Evolutionary conservation across 1,139 yeast species (phyloP), one percentile per base, ranked within the genome.

Genomic region (Maudiozyma humilis): DNA sequence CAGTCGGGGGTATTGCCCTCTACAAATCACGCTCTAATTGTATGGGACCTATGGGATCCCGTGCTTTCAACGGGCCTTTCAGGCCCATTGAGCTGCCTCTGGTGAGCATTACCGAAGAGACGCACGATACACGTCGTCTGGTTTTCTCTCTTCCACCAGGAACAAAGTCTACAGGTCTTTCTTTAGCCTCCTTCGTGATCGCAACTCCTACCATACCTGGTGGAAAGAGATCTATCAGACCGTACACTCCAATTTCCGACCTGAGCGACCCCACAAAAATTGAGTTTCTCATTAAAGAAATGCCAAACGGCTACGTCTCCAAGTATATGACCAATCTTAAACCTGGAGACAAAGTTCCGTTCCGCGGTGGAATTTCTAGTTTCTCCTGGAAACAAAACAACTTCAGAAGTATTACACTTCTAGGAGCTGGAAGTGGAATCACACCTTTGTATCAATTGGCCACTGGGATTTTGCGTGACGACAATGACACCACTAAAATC

Each of bases 361-460:
- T 93, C 75, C 89, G 88, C 73, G 99, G 98, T 34, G 97, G 98
- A 54, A 76, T 88, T 57, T 73, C 75, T 57, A 91, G 91, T 73
- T 89, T 93, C 87, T 79, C 82, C 63, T 87, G 94, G 88, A 76
- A 77, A 60, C 84, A 91, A 56, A 89, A 89, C 72, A 77, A 80
- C 69, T 91, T 77, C 68, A 77, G 83, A 59, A 72, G 78, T 51
- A 76, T 91, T 61, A 82, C 84, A 44, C 75, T 91, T 70, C 73
- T 91, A 57, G 97, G 96, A 54, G 98, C 96, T 56, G 98, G 98
- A 60, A 76, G 94, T 42, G 97, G 96, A 67, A 87, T 91, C 67
- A 86, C 96, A 20, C 98, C 97, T 50, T 74, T 89, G 72, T 88
- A 75, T 73, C 98, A 91, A 69, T 69, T 91, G 64, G 67, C 86